Evolutionary conservation across 257 asterid species (phyloP).

Genomic region (Coffea canephora): DNA sequence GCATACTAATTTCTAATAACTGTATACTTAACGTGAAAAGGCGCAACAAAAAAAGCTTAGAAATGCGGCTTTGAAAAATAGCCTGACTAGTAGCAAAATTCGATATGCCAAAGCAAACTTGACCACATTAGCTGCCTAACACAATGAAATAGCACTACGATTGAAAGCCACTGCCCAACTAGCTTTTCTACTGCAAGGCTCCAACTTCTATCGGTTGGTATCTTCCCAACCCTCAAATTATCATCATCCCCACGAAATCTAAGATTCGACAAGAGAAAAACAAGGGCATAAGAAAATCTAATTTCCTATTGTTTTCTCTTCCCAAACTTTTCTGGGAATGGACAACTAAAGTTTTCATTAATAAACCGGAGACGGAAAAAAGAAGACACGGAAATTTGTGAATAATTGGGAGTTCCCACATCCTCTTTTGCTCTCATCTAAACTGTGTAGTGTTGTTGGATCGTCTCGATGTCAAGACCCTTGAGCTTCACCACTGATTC

Average conservation of each 20-base stretch:
- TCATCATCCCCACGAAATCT: slow-evolving; percentile 17
- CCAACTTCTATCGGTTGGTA: slow-evolving; percentile 3
- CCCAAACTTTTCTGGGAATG: slow-evolving; percentile 10
- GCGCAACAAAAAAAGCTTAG: background rate
- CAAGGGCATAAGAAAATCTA: slow-evolving; percentile 12
- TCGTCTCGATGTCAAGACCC: slow-evolving; percentile 52
- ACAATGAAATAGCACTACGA: background rate
- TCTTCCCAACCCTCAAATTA: slow-evolving; percentile 16
- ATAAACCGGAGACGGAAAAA: slow-evolving; percentile 2
- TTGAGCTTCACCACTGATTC: slow-evolving; percentile 52
- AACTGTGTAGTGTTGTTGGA: slow-evolving; percentile 51
- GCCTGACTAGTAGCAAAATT: background rate
- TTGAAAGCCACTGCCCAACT: background rate
- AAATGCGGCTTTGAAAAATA: background rate
- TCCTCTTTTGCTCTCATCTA: slow-evolving; percentile 10
- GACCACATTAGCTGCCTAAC: background rate
- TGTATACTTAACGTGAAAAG: background rate
- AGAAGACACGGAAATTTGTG: background rate
- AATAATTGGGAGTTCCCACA: background rate
- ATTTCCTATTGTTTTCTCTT: slow-evolving; percentile 18
- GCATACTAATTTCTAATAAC: too few relatives aligned
- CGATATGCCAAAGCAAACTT: background rate
- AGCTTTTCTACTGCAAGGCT: background rate
- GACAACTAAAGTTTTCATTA: background rate
- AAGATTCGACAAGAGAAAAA: slow-evolving; percentile 11